phyloP scores from a whole-genome alignment of 2,329 filamentous ascomycete genomes.

The Calonectria leucothoes region DNA sequence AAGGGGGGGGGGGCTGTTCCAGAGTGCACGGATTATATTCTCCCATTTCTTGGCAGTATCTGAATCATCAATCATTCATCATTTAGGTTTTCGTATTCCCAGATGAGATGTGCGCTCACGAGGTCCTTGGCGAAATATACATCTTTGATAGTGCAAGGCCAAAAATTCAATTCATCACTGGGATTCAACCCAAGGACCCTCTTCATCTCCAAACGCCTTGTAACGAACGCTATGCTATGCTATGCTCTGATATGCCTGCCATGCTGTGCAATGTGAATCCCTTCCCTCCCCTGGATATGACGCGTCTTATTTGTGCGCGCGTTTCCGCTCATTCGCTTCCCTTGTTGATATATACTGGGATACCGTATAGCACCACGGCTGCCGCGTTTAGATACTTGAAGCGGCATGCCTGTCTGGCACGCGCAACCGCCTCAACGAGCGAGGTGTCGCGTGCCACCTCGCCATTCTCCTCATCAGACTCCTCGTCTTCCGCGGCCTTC shows the following conservation, averaged over 20 bases:
- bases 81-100: constrained; percentile 9
- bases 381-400: constrained; percentile 94
- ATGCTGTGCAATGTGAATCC: constrained; percentile 11
- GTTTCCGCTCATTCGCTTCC: constrained; percentile 35
- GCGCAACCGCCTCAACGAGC: constrained; percentile 84
- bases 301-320: constrained; percentile 11
- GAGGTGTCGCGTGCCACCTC: constrained; percentile 56
- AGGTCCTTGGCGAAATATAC: background rate
- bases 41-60: background rate
- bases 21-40: background rate
- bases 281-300: background rate
- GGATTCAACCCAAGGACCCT: constrained; percentile 14
- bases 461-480: constrained; percentile 38
- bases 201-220: constrained; percentile 33
- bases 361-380: constrained; percentile 92
- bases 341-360: constrained; percentile 82
- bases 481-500: constrained; percentile 40
- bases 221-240: constrained; percentile 31
- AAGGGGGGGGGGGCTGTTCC: background rate
- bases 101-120: background rate
- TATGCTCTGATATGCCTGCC: constrained; percentile 6
- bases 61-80: background rate
- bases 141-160: background rate
- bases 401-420: constrained; percentile 81
- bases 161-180: constrained; percentile 22